phyloP scores from a whole-genome alignment of 768 basidiomycete genomes.

The Panaeolus papilionaceus region DNA sequence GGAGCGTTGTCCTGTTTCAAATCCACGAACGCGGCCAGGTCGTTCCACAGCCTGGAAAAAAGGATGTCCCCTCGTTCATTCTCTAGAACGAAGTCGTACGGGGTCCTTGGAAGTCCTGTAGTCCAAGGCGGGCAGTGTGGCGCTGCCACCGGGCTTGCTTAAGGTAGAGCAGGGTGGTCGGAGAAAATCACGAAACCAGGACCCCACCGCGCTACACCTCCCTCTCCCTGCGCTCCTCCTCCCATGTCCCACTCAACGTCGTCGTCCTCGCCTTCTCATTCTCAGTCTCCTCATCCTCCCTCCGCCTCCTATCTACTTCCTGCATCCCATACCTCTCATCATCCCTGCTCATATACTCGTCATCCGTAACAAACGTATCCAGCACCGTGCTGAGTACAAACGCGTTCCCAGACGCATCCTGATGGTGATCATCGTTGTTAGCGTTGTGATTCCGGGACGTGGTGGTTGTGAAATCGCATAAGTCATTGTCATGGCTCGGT shows the following conservation, averaged over 20 bases:
- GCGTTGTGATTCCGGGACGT: background rate
- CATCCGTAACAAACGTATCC: constrained; percentile 5
- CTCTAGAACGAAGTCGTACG: too few relatives aligned
- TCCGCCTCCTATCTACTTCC: background rate
- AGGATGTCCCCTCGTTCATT: too few relatives aligned
- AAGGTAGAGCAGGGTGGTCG: too few relatives aligned
- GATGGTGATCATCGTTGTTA: background rate
- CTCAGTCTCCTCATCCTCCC: background rate
- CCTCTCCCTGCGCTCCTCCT: background rate
- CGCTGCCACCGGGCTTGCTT: too few relatives aligned
- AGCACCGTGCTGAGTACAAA: background rate
- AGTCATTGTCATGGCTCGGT: background rate
- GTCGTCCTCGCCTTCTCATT: background rate
- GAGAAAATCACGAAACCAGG: background rate
- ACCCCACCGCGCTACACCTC: background rate
- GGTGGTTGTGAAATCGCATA: background rate
- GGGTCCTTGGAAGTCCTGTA: too few relatives aligned
- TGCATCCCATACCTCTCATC: background rate
- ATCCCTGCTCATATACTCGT: background rate
- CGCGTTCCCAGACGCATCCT: background rate
- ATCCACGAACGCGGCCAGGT: too few relatives aligned
- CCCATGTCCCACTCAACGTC: background rate
- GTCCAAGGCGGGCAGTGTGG: too few relatives aligned
- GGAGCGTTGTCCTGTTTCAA: too few relatives aligned
- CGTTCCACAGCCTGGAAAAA: too few relatives aligned